Evolutionary conservation across 257 asterid species (phyloP), one percentile per base, ranked within the genome.

Genomic region (Nicotiana otophora): DNA sequence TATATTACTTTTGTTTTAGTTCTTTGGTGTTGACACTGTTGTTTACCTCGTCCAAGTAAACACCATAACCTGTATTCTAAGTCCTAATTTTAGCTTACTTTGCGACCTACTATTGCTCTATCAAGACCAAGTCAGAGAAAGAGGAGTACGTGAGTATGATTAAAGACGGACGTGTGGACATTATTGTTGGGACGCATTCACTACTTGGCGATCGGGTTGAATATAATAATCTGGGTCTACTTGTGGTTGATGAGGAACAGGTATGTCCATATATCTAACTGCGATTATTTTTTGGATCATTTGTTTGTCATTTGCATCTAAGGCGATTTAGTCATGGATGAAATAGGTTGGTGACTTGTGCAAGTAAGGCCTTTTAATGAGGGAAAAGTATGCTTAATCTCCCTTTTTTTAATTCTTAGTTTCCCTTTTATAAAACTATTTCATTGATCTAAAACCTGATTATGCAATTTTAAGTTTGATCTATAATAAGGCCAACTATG

Each of bases 221-320:
- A 57, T 95, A 95, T 81, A 92, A 79, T 86, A 95, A 94, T 83
- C 92, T 95, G 3, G 98, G 98, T 86, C 91, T 95, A 83, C 99
- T 95, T 85, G 99, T 95, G 87, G 97, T 95, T 85, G 99, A 95
- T 84, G 99, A 95, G 90, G 99, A 95, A 83, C 99, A 95, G 99
- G 99, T 95, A 82, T 83, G 85, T 55, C 82, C 82, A 69, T 81
- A 82, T 81, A 84, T 70, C 86, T 84, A 72, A 88, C 77, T 79
- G 62, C 81, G 84, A 81, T 76, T 74, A n/a, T 78, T 62, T 84
- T 42, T 28, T 3, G 10, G 66, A 78, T 65, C 36, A 61, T 77
- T 84, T 82, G 33, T 51, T 77, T 26, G 80, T 26, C 10, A 28
- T 51, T 75, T 75, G 80, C 80, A 51, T 51, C 17, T 20, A 28